Conservation (phyloP, 2,329 filamentous ascomycete species). For the Phaeosphaeriaceae sp. region DNA sequence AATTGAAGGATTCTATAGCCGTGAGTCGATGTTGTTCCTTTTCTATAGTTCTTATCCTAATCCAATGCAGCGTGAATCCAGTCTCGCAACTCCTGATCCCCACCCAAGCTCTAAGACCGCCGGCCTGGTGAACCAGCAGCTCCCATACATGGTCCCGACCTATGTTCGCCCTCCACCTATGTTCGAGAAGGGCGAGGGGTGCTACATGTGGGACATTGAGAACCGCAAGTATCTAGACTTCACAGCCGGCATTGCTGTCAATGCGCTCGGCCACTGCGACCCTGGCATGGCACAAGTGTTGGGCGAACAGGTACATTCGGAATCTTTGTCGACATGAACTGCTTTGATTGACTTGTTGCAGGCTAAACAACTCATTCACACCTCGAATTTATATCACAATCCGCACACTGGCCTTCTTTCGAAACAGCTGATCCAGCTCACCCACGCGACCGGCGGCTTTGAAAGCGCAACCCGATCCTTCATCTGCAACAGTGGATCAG, state of each 20-base stretch:
- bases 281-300: conserved; percentile 77
- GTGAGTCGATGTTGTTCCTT: conserved; percentile 26
- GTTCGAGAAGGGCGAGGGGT: conserved; percentile 87
- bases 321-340: neutral
- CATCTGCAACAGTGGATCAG: conserved; percentile 93
- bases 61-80: conserved; percentile 36
- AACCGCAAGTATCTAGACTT: conserved; percentile 91
- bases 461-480: conserved; percentile 82
- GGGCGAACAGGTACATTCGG: conserved; percentile 72
- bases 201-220: conserved; percentile 89
- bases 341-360: conserved; percentile 32
- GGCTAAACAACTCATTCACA: conserved; percentile 79
- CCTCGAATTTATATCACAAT: conserved; percentile 97
- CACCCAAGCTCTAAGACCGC: conserved; percentile 76
- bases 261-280: conserved; percentile 89
- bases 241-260: conserved; percentile 95
- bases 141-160: conserved; percentile 92
- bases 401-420: conserved; percentile 92
- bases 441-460: conserved; percentile 81
- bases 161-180: conserved; percentile 90
- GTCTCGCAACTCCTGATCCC: conserved; percentile 75
- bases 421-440: conserved; percentile 83
- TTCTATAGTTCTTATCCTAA: conserved; percentile 14
- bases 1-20: conserved; percentile 52
- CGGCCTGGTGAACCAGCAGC: conserved; percentile 75